Conservation (phyloP, 805 yeast genomes). For the Pichia occidentalis region DNA sequence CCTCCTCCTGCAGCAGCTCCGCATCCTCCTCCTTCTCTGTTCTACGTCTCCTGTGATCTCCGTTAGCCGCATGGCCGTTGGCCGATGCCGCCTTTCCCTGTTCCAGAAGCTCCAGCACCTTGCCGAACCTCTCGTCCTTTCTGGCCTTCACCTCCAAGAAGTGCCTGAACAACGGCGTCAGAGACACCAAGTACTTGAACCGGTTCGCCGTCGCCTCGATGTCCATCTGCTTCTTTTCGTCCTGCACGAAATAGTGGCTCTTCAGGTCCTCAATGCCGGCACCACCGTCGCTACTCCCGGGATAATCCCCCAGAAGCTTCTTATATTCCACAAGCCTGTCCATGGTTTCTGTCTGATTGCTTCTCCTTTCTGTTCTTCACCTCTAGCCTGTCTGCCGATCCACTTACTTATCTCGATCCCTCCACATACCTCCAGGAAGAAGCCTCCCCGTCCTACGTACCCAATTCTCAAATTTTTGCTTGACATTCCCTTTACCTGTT, state of each 20-base stretch:
- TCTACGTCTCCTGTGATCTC: conserved; percentile 50
- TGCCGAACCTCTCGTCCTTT: conserved; percentile 49
- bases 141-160: conserved; percentile 60
- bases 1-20: conserved; percentile 56
- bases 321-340: too few species aligned
- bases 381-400: too few species aligned
- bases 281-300: too few species aligned
- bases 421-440: too few species aligned
- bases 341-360: too few species aligned
- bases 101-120: conserved; percentile 41
- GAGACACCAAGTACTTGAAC: conserved; percentile 57
- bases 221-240: conserved; percentile 35
- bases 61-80: neutral
- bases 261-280: conserved; percentile 9
- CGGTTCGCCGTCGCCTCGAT: conserved; percentile 57
- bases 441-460: too few species aligned
- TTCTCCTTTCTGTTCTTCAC: too few species aligned
- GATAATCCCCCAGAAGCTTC: too few species aligned
- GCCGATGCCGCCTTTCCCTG: conserved; percentile 11
- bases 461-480: too few species aligned
- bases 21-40: conserved; percentile 78
- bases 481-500: too few species aligned
- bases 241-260: conserved; percentile 28
- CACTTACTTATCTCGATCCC: too few species aligned
- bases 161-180: conserved; percentile 61